These are phyloP conservation scores for Leccinum solheimii DNA, from an alignment of 1,284 basidiomycete species.

Conservation along the genomic window DNA sequence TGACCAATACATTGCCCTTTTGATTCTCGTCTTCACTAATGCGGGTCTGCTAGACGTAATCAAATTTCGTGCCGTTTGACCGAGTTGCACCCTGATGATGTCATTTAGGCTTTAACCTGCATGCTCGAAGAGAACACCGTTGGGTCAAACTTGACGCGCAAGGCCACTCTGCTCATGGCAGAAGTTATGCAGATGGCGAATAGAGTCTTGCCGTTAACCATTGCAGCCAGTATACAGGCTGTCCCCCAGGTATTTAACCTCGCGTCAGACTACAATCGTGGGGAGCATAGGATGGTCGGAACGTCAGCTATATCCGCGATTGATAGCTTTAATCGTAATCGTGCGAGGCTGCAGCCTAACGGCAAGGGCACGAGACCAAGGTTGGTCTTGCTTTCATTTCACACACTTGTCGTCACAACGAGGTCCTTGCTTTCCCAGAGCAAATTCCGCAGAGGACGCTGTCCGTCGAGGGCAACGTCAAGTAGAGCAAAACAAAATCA, in stretches of 20 bases:
- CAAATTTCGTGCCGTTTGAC: constrained; percentile 7
- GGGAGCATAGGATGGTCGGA: constrained; percentile 79
- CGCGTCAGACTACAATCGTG: constrained; percentile 74
- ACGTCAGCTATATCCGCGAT: constrained; percentile 86
- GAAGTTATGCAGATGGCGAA: constrained; percentile 90
- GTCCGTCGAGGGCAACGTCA: constrained; percentile 87
- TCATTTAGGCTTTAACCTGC: constrained; percentile 69
- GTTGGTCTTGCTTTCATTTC: constrained; percentile 34
- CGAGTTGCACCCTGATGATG: constrained; percentile 7
- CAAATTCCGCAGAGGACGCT: constrained; percentile 86
- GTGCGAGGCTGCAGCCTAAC: constrained; percentile 61
- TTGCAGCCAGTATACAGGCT: constrained; percentile 84
- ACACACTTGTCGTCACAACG: background rate
- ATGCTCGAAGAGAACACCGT: constrained; percentile 80
- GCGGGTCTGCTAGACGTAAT: constrained; percentile 85
- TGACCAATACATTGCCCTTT: constrained; percentile 92
- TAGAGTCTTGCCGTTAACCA: constrained; percentile 79
- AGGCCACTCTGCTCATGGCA: constrained; percentile 90
- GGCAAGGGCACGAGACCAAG: constrained; percentile 60
- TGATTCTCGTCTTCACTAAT: constrained; percentile 85
- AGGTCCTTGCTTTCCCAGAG: constrained; percentile 44
- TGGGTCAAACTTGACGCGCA: constrained; percentile 72
- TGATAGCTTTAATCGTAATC: constrained; percentile 89
- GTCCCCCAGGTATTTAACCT: constrained; percentile 85
- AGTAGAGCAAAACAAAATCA: constrained; percentile 87